Conservation (phyloP, 2,329 filamentous ascomycete genomes). For the Paracoccidioides lutzii region DNA sequence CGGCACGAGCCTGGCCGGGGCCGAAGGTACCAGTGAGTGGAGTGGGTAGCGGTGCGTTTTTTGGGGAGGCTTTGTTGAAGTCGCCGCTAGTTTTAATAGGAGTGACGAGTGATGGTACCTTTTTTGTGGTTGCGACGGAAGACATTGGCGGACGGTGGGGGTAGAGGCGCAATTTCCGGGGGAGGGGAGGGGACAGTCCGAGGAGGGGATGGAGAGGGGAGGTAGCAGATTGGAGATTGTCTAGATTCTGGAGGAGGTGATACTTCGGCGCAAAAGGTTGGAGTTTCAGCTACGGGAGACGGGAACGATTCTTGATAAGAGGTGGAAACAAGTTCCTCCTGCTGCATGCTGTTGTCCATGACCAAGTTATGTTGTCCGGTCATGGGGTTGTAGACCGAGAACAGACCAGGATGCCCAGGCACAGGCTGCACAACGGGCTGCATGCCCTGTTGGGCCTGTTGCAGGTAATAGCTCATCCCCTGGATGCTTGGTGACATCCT, state of each 20-base stretch:
- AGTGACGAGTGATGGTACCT: conserved; percentile 55
- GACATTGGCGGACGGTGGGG: conserved; percentile 76
- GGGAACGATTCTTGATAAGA: conserved; percentile 26
- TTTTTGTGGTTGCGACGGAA: conserved; percentile 95
- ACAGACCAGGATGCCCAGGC: conserved; percentile 60
- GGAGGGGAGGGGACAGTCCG: conserved; percentile 55
- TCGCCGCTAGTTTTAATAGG: conserved; percentile 36
- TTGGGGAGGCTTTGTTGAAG: conserved; percentile 43
- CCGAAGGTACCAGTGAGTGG: conserved; percentile 77
- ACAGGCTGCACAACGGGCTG: conserved; percentile 52
- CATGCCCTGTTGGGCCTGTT: conserved; percentile 54
- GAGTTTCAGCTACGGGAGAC: conserved; percentile 41
- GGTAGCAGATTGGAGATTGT: conserved; percentile 35
- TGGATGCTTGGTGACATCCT: conserved; percentile 40
- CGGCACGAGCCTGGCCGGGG: conserved; percentile 81
- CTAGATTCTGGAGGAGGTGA: conserved; percentile 61
- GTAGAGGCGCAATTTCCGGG: conserved; percentile 56
- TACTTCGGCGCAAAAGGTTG: conserved; percentile 63
- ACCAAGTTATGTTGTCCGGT: conserved; percentile 76
- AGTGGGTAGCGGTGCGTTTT: conserved; percentile 70
- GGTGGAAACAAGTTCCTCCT: conserved; percentile 26
- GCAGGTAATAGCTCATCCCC: conserved; percentile 45
- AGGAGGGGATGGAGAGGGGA: conserved; percentile 52
- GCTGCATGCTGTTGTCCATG: conserved; percentile 51
- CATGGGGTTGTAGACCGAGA: conserved; percentile 70